Base-by-base conservation (phyloP, 1,284 basidiomycete species). In the Ustilago cynodontis region DNA sequence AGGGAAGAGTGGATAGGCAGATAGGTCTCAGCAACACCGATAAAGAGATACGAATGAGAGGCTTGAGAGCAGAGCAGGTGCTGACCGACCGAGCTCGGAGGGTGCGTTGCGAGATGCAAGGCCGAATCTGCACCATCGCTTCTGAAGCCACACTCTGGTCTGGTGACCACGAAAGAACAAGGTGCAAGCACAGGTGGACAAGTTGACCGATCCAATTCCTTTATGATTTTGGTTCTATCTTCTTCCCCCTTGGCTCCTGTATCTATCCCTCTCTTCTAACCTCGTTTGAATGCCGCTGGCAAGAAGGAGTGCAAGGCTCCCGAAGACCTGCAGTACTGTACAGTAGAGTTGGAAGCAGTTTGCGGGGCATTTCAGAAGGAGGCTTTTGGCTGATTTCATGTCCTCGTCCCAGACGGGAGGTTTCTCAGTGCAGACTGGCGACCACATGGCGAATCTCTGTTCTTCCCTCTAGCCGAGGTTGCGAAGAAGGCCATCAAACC, bases 31-130 rank as follows among this genome's bases (percentile, higher is more conserved):
- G 43, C 43, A 45, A 45, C 8, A n/a, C 43, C 43, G 43, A 45
- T 16, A 8, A 20, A 20, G 43, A 16, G 8, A 20, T 22, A 5
- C 31, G 6, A 5, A 33, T 11, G 31, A 20, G n/a, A 41, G 43
- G n/a, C 43, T 20, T 3, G 18, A 45, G 43, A 45, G 5, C 16
- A 45, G 43, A 4, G 43, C 2, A 20, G 5, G 45, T 18, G 29
- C 1, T n/a, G 18, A 33, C 60, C 55, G 62, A 65, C 62, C 62
- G 55, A 65, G 62, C 62, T 65, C 62, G 55, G 62, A 6, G 37
- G 18, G 31, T 14, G 20, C 20, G 5, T 11, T 20, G 43, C 43
- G 3, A 20, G 2, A 45, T 9, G 43, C 35, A 13, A 37, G 35
- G 26, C 49, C 28, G 49, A 50, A 28, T 50, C 49, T 50, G 49